These are phyloP conservation scores for Penicillium ochrochloron DNA, from an alignment of 495 filamentous ascomycete genomes.

Conservation along the genomic window DNA sequence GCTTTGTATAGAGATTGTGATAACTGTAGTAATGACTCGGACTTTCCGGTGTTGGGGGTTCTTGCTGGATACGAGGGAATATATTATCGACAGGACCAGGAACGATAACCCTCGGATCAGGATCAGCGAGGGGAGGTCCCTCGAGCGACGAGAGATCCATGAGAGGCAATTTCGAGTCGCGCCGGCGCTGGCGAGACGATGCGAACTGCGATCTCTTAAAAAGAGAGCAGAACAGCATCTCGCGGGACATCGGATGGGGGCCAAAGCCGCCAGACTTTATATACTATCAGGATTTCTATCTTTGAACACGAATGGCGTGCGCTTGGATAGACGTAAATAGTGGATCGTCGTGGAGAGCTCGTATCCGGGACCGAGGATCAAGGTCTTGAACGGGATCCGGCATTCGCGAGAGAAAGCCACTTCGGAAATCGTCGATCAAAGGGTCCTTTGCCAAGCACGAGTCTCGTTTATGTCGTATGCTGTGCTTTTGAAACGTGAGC, in stretches of 20 bases:
- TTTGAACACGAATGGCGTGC: conserved; percentile 22
- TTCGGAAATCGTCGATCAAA: conserved; percentile 5
- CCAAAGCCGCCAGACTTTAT: background rate
- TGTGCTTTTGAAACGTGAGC: background rate
- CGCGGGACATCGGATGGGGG: background rate
- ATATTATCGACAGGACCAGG: background rate
- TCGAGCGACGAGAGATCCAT: conserved; percentile 49
- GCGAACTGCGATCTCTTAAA: conserved; percentile 10
- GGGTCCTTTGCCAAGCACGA: background rate
- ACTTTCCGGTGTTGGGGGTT: conserved; percentile 15
- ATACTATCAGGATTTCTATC: conserved; percentile 11
- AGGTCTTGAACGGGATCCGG: background rate
- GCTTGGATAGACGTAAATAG: conserved; percentile 14
- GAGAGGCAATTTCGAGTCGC: conserved; percentile 3
- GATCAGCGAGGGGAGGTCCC: conserved; percentile 39
- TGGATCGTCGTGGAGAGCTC: conserved; percentile 22
- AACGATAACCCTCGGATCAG: conserved; percentile 23
- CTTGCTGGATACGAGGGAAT: conserved; percentile 8
- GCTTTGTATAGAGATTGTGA: conserved; percentile 21
- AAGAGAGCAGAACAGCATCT: conserved; percentile 8
- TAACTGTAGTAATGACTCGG: conserved; percentile 5
- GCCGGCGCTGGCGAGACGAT: conserved; percentile 2
- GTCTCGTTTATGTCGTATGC: background rate
- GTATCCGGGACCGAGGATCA: conserved; percentile 20
- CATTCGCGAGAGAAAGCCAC: conserved; percentile 1